Evolutionary conservation across 2,329 filamentous ascomycete species (phyloP), one percentile per base, ranked within the genome.

Genomic region (Intubia oerlemansii): DNA sequence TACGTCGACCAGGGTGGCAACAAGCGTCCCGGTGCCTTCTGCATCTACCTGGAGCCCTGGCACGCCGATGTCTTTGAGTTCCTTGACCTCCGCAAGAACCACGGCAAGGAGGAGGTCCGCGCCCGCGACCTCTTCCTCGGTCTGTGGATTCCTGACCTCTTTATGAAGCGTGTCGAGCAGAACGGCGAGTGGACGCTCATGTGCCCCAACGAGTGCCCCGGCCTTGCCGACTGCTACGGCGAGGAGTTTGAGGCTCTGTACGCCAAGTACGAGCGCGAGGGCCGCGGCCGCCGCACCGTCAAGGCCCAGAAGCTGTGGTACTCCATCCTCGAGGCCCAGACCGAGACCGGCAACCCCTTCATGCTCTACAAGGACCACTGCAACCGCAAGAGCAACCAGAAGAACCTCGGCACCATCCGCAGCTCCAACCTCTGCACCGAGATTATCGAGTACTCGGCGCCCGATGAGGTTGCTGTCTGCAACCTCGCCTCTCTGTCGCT

Each of bases 281-380:
- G 80, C 41, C 73, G 77, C 44, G 85, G 88, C 38, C 81, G 84
- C 39, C 76, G 77, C 59, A 93, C 79, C 13, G 61, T 98, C 47
- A 88, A 91, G 55, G 88, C 88, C 15, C 88, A 98, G 64, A 98
- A 98, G 66, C 74, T 98, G 33, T 98, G 88, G 88, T 95, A 95
- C 50, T 82, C 85, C 40, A 92, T 98, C 39, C 68, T 98, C 27
- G 88, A 98, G 58, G 80, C 88, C 28, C 88, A 98, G 60, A 95
- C 85, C 19, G 88, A 98, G 69, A 98, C 88, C 25, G 88, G 88
- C 42, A 95, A 91, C 56, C 88, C 88, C 27, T 98, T 92, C 59
- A 98, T 98, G 81, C 73, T 95, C 35, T 98, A 98, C 73, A 98
- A 98, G 66, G 88, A 98, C 56, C 67, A 74, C 46, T 85, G 78